Conservation (phyloP, 2,329 filamentous ascomycete species). For the Xylariaceae sp. region DNA sequence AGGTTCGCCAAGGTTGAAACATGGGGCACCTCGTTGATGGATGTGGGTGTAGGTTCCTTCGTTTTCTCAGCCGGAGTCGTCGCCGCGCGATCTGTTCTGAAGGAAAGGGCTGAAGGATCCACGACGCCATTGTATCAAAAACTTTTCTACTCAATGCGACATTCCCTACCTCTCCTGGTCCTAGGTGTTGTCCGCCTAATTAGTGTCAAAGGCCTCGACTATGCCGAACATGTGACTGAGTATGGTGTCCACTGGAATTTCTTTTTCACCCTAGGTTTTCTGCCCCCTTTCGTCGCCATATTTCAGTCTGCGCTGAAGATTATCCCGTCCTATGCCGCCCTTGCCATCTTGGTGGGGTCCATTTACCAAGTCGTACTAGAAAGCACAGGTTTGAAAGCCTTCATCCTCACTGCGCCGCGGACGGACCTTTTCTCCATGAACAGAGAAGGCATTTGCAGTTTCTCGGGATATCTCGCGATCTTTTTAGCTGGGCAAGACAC, state of each 20-base stretch:
- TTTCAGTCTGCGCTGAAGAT: conserved; percentile 73
- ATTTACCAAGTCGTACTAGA: conserved; percentile 78
- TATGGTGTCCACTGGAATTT: conserved; percentile 99
- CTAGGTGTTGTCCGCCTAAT: conserved; percentile 81
- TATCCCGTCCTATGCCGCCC: conserved; percentile 74
- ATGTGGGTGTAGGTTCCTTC: conserved; percentile 94
- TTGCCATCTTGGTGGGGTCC: conserved; percentile 70
- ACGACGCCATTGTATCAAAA: conserved; percentile 56
- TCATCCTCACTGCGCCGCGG: conserved; percentile 80
- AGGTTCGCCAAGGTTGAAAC: conserved; percentile 97
- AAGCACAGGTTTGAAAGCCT: conserved; percentile 76
- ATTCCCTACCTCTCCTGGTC: conserved; percentile 79
- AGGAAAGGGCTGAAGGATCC: conserved; percentile 60
- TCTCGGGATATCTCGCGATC: conserved; percentile 90
- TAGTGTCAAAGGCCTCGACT: conserved; percentile 91
- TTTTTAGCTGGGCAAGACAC: conserved; percentile 87
- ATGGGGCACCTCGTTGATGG: conserved; percentile 99
- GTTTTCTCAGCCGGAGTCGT: conserved; percentile 93
- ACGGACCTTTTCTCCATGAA: conserved; percentile 84
- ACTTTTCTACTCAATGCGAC: conserved; percentile 69
- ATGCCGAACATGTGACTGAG: conserved; percentile 95
- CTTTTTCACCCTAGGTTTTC: conserved; percentile 90
- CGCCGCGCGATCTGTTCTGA: conserved; percentile 80
- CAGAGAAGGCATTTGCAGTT: conserved; percentile 93
- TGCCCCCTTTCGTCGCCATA: conserved; percentile 86